These are phyloP conservation scores for Allomyces macrogynus DNA, from an alignment of 192 early-diverging fungal species.

Conservation along the genomic window DNA sequence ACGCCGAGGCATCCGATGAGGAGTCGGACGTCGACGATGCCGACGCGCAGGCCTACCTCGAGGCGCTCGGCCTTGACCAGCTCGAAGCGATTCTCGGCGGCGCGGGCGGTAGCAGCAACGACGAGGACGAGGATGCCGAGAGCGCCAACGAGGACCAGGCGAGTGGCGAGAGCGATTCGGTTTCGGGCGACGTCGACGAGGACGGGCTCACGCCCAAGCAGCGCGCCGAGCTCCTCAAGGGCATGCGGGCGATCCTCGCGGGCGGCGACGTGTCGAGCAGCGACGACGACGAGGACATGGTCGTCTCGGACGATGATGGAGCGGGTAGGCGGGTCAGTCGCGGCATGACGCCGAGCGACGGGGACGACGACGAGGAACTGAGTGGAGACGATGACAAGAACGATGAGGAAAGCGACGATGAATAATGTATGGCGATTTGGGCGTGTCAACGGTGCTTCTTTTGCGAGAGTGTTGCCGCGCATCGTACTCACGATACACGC, in stretches of 20 bases:
- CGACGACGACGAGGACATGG: neutral
- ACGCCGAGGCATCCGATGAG: neutral
- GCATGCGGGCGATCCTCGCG: too few relatives aligned
- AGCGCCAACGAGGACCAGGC: too few relatives aligned
- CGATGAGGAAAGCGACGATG: neutral
- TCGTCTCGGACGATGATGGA: neutral
- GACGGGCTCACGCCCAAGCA: too few relatives aligned
- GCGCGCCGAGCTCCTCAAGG: too few relatives aligned
- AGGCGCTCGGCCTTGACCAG: neutral
- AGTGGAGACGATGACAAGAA: neutral
- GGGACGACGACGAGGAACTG: neutral
- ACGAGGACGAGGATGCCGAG: neutral
- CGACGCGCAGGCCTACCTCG: neutral
- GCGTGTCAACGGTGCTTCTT: too few relatives aligned
- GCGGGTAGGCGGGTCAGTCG: neutral
- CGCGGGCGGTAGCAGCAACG: neutral
- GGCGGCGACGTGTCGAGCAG: neutral
- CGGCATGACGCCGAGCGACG: neutral
- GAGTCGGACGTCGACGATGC: neutral
- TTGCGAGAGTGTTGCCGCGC: too few relatives aligned
- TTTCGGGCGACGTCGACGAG: too few relatives aligned
- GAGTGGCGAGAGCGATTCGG: too few relatives aligned
- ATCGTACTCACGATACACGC: too few relatives aligned
- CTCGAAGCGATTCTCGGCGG: neutral
- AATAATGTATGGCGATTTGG: neutral